These are phyloP conservation scores for Tricholoma matsutake DNA, from an alignment of 768 basidiomycete species.

Conservation along the genomic window DNA sequence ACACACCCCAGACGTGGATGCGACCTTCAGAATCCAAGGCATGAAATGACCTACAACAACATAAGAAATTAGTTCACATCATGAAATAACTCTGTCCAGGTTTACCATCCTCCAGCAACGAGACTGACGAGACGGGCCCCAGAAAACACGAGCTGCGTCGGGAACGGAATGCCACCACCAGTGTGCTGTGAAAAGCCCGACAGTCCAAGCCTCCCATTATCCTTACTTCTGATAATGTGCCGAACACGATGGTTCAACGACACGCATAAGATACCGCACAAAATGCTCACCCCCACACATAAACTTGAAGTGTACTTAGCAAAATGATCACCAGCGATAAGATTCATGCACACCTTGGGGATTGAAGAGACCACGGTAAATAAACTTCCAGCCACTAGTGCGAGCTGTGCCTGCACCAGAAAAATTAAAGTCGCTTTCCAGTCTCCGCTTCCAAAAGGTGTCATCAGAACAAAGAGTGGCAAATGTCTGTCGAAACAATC, in stretches of 20 bases:
- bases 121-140: constrained; percentile 66
- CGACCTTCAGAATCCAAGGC: constrained; percentile 74
- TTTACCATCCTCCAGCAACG: constrained; percentile 78
- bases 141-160: constrained; percentile 58
- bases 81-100: constrained; percentile 19
- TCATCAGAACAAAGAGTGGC: constrained; percentile 62
- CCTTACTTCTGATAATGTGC: constrained; percentile 44
- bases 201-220: constrained; percentile 64
- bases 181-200: constrained; percentile 30
- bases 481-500: constrained; percentile 43
- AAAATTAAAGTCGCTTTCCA: constrained; percentile 76
- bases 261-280: neutral
- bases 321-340: neutral
- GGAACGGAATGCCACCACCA: constrained; percentile 52
- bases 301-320: constrained; percentile 30
- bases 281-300: constrained; percentile 46
- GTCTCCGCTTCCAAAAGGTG: constrained; percentile 73
- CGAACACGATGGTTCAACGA: neutral
- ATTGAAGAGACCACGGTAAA: constrained; percentile 67
- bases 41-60: constrained; percentile 70
- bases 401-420: constrained; percentile 69
- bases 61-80: neutral
- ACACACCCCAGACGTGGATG: constrained; percentile 79
- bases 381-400: constrained; percentile 72
- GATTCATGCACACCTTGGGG: constrained; percentile 57